Evolutionary conservation across 2,329 filamentous ascomycete genomes (phyloP).

Genomic region (Neofusicoccum ribis): DNA sequence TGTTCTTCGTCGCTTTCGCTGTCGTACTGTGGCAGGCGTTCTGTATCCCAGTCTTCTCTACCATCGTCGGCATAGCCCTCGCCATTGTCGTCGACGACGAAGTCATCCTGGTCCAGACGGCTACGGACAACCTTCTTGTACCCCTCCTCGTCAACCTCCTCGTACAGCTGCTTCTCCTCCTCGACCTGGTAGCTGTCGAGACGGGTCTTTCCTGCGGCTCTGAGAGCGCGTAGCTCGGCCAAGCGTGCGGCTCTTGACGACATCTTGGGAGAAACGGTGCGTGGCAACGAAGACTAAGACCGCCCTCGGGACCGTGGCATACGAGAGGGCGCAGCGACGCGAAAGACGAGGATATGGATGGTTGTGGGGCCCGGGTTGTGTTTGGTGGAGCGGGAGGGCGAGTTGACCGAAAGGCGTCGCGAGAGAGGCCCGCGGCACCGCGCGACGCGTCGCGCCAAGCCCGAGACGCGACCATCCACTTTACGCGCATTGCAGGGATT

Average conservation of each 20-base stretch:
- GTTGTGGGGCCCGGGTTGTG: neutral
- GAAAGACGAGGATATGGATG: neutral
- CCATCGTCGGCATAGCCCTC: constrained; percentile 96
- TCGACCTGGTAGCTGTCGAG: constrained; percentile 84
- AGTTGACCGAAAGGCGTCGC: neutral
- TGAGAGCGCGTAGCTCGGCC: constrained; percentile 80
- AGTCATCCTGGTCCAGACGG: constrained; percentile 90
- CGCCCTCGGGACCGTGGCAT: neutral
- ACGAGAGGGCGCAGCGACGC: neutral
- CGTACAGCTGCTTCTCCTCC: constrained; percentile 83
- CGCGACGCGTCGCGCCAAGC: constrained; percentile 1
- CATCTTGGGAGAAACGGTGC: constrained; percentile 27
- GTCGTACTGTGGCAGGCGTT: constrained; percentile 60
- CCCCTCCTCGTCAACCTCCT: constrained; percentile 93
- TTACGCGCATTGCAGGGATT: neutral
- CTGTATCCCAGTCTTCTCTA: constrained; percentile 68
- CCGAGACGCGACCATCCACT: neutral
- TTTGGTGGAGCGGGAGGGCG: neutral
- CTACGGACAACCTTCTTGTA: constrained; percentile 91
- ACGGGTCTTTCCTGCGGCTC: constrained; percentile 86
- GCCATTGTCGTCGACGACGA: constrained; percentile 97
- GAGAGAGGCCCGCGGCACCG: constrained; percentile 1
- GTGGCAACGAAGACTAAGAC: neutral
- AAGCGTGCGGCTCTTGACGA: constrained; percentile 35
- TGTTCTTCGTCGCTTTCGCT: constrained; percentile 75